These are phyloP conservation scores for Ascochyta koolunga DNA, from an alignment of 2,329 filamentous ascomycete genomes.

Conservation along the genomic window DNA sequence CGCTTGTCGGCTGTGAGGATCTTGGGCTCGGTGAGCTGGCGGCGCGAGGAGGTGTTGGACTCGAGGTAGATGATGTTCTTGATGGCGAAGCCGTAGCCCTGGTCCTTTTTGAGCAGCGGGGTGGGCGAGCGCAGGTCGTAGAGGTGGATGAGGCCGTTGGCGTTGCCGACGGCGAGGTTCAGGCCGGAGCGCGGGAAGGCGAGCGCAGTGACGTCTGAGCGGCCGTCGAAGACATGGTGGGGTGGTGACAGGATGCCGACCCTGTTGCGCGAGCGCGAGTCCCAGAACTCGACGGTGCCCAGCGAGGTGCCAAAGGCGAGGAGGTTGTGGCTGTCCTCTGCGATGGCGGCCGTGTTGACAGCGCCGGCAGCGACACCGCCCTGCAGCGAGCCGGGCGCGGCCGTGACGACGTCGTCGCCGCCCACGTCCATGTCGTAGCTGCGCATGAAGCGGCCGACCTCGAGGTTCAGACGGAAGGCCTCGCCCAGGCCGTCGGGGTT, in stretches of 20 bases:
- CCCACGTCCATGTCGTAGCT: constrained; percentile 92
- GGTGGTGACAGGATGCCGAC: constrained; percentile 75
- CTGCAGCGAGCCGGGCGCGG: constrained; percentile 77
- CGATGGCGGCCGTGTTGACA: constrained; percentile 86
- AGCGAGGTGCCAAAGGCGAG: constrained; percentile 91
- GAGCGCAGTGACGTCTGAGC: constrained; percentile 78
- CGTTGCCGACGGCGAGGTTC: constrained; percentile 85
- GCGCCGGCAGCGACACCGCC: constrained; percentile 84
- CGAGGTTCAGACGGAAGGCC: constrained; percentile 90
- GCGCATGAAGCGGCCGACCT: constrained; percentile 91
- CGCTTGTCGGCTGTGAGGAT: constrained; percentile 91
- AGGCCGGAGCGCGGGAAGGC: constrained; percentile 85
- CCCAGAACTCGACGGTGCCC: constrained; percentile 98
- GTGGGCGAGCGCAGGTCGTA: constrained; percentile 91
- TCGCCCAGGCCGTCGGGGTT: constrained; percentile 87
- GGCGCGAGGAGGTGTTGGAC: constrained; percentile 68
- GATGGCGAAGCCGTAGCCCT: constrained; percentile 92
- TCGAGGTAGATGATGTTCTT: constrained; percentile 76
- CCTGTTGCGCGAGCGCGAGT: constrained; percentile 80
- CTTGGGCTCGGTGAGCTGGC: constrained; percentile 72
- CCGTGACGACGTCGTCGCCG: constrained; percentile 72
- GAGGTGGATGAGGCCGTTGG: constrained; percentile 82
- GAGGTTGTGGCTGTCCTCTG: constrained; percentile 87
- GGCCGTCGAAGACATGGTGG: constrained; percentile 44
- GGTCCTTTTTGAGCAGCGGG: constrained; percentile 87